Evolutionary conservation across 2,329 filamentous ascomycete genomes (phyloP).

Genomic region (Epichloe aotearoae): DNA sequence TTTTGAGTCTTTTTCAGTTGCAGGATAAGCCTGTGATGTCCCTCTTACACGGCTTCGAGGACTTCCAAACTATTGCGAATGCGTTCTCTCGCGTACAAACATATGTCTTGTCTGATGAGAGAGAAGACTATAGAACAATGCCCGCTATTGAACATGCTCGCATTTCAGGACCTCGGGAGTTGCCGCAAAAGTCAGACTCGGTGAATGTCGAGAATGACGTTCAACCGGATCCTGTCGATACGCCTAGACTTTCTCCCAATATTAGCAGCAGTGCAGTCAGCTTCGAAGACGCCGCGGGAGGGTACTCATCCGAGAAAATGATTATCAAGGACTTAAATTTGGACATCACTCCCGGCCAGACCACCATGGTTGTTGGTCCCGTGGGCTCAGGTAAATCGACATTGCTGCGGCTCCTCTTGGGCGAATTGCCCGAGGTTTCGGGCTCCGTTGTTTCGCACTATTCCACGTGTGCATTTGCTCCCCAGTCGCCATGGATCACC

Average conservation of each 20-base stretch:
- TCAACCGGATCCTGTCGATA: not conserved
- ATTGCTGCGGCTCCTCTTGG: constrained; percentile 11
- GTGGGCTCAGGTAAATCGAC: constrained; percentile 14
- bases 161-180: not conserved
- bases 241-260: not conserved
- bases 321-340: constrained; percentile 6
- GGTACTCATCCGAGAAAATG: constrained; percentile 4
- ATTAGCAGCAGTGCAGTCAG: not conserved
- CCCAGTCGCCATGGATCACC: constrained; percentile 13
- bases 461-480: constrained; percentile 11
- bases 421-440: constrained; percentile 9
- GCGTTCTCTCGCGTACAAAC: constrained; percentile 11
- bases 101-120: constrained; percentile 10
- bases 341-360: constrained; percentile 7
- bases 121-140: constrained; percentile 5
- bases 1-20: constrained; percentile 10
- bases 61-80: constrained; percentile 10
- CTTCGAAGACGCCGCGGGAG: constrained; percentile 3
- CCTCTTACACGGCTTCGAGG: constrained; percentile 10
- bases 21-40: constrained; percentile 10
- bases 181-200: not conserved
- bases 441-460: constrained; percentile 6
- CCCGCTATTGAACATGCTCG: not conserved
- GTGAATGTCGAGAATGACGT: not conserved
- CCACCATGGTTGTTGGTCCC: constrained; percentile 12